phyloP scores from a whole-genome alignment of 2,329 filamentous ascomycete genomes.

The Fusarium brachygibbosum region DNA sequence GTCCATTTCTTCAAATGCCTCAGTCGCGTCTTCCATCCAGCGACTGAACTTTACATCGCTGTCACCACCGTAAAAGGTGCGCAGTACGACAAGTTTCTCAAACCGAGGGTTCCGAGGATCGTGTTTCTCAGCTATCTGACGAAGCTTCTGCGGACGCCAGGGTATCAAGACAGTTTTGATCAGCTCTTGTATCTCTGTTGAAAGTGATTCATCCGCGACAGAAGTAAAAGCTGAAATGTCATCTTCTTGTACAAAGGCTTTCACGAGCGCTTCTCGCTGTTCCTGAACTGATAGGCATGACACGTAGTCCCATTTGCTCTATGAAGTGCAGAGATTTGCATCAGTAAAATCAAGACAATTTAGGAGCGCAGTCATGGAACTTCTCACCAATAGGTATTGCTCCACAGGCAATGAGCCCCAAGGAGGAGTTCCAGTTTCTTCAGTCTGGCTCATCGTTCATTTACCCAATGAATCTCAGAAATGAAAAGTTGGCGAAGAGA shows the following conservation, averaged over 20 bases:
- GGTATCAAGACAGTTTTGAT: neutral
- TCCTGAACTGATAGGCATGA: neutral
- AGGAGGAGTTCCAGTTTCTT: fast-evolving
- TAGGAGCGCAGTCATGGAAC: no score
- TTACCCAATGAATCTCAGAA: fast-evolving
- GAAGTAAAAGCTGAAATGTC: neutral
- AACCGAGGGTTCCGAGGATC: neutral
- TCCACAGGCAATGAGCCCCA: neutral
- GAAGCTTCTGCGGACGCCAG: neutral
- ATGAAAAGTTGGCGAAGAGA: neutral
- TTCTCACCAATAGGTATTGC: neutral
- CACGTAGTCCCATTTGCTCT: neutral
- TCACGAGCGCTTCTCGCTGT: neutral
- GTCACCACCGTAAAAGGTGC: neutral
- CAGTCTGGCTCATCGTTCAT: neutral
- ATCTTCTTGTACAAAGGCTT: neutral
- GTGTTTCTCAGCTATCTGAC: neutral
- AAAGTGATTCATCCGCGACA: fast-evolving
- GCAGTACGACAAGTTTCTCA: neutral
- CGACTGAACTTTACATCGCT: neutral
- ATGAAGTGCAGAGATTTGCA: neutral
- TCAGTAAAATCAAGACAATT: neutral
- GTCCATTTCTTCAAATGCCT: neutral
- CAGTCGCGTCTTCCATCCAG: neutral
- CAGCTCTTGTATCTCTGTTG: neutral